Conservation (phyloP, 2,329 filamentous ascomycete species). For the Microdochium trichocladiopsis region DNA sequence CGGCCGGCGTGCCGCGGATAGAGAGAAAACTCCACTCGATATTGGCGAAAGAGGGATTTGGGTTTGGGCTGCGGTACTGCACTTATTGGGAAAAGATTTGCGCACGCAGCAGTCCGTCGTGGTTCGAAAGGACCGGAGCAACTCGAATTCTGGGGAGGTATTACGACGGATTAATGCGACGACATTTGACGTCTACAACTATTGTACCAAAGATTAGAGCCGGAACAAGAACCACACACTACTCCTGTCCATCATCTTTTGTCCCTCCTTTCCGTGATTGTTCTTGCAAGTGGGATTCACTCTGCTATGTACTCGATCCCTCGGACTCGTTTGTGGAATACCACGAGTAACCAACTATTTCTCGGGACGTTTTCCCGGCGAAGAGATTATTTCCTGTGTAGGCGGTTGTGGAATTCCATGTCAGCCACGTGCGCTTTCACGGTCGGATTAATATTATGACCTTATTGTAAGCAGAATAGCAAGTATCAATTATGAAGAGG, state of each 20-base stretch:
- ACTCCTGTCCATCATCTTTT: background rate
- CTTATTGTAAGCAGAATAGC: no score
- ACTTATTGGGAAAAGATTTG: background rate
- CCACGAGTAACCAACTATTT: no score
- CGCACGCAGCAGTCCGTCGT: background rate
- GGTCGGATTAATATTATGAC: no score
- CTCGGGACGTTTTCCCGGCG: no score
- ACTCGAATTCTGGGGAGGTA: background rate
- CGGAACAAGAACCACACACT: background rate
- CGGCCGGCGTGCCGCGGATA: background rate
- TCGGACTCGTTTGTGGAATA: no score
- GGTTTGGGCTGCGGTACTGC: background rate
- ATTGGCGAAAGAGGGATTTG: background rate
- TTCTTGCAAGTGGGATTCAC: no score
- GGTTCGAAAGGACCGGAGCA: background rate
- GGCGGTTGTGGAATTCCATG: no score
- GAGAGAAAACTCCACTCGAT: background rate
- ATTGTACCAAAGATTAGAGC: conserved; percentile 1
- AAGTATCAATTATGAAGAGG: no score
- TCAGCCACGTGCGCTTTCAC: no score
- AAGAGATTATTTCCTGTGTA: no score
- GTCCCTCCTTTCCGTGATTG: no score
- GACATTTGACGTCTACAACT: background rate
- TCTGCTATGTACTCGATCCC: no score
- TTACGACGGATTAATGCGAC: background rate